phyloP scores from a whole-genome alignment of 306 rosid species.

The Cucurbita argyrosperma region DNA sequence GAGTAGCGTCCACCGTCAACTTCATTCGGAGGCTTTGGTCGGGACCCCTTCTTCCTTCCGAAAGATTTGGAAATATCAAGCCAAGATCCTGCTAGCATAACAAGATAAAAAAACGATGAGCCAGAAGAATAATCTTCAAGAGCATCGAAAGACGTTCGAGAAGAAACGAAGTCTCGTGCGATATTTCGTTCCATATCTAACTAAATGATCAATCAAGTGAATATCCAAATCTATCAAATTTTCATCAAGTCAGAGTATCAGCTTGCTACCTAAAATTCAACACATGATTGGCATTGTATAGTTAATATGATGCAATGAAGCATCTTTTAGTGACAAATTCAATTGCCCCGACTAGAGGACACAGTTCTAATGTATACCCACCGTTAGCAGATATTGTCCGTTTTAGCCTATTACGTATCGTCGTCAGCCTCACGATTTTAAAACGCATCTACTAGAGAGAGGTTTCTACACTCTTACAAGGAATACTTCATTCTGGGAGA shows the following conservation, averaged over 20 bases:
- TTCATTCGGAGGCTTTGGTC: constrained; percentile 36
- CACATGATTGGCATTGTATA: neutral
- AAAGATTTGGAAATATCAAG: constrained; percentile 27
- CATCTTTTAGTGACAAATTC: neutral
- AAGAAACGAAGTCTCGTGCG: neutral
- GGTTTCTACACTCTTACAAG: too few species aligned
- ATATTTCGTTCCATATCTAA: neutral
- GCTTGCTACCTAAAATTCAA: neutral
- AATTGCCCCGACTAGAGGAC: neutral
- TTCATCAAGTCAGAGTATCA: neutral
- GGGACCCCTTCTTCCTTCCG: constrained; percentile 35
- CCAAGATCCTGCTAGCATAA: constrained; percentile 24
- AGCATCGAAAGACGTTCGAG: neutral
- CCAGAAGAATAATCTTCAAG: neutral
- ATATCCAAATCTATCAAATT: neutral
- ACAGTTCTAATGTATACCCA: neutral
- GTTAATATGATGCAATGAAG: neutral
- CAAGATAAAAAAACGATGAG: neutral
- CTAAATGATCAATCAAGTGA: neutral
- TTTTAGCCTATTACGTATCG: too few species aligned
- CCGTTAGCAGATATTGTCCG: too few species aligned
- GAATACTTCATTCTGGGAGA: too few species aligned
- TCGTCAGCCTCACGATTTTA: too few species aligned
- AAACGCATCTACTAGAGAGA: too few species aligned
- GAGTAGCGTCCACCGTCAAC: constrained; percentile 18